phyloP scores from a whole-genome alignment of 805 yeast genomes.

The Kuraishia capsulata region DNA sequence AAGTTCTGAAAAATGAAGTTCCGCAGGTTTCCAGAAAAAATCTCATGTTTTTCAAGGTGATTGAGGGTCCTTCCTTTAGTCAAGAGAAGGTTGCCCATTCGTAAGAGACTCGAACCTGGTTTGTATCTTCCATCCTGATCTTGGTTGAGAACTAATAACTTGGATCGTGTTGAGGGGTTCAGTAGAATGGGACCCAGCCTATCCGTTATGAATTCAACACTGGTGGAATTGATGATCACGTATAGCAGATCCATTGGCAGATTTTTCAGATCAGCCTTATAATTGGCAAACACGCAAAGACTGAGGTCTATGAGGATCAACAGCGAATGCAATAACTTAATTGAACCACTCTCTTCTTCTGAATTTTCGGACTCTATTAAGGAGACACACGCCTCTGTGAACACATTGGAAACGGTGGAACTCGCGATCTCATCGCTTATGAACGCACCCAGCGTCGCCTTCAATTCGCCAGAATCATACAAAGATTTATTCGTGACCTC shows the following conservation, averaged over 20 bases:
- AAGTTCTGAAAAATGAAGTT: slow-evolving; percentile 15
- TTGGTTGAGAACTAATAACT: slow-evolving; percentile 13
- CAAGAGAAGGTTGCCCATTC: slow-evolving; percentile 16
- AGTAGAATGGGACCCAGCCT: slow-evolving; percentile 13
- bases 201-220: slow-evolving; percentile 12
- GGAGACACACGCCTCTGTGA: neutral
- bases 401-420: neutral
- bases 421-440: no score
- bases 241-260: slow-evolving; percentile 19
- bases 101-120: slow-evolving; percentile 22
- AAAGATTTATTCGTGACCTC: no score
- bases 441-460: no score
- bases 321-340: slow-evolving; percentile 3
- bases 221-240: slow-evolving; percentile 11
- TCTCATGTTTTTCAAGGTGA: slow-evolving; percentile 13
- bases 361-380: neutral
- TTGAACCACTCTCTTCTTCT: neutral
- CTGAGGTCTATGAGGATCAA: slow-evolving; percentile 15
- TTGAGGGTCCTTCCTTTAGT: slow-evolving; percentile 8
- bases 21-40: slow-evolving; percentile 13
- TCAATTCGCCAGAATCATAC: no score
- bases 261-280: slow-evolving; percentile 2
- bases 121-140: slow-evolving; percentile 18
- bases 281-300: slow-evolving; percentile 8
- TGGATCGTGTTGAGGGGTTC: neutral